Base-by-base conservation (phyloP, 176 grass and related monocot species). In the Eragrostis curvula region DNA sequence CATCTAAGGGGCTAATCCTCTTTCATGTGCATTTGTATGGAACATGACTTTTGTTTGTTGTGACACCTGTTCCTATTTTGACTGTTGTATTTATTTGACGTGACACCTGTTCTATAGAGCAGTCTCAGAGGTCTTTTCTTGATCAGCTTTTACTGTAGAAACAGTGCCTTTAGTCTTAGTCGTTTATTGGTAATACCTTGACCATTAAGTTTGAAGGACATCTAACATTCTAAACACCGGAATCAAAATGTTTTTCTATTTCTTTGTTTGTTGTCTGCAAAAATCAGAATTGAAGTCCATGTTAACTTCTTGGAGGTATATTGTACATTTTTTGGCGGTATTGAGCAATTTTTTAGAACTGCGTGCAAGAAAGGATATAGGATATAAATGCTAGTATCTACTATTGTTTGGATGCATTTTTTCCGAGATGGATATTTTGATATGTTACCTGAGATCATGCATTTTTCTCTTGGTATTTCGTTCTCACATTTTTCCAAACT, bases 21-120 rank as follows among this genome's bases (percentile, higher is more conserved):
- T 83, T 42, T 64, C 79, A 66, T 66, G 50, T 47, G 48, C 62
- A 87, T 59, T 67, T 32, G 42, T 72, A 62, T 43, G 43, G 46
- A 71, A 28, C 52, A 62, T 10, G 16, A 59, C 24, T 64, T 27
- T 41, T 77, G 61, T 65, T 65, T 58, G 44, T 18, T 66, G 53
- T 11, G 66, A 60, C 68, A 60, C 51, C 32, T 36, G 32, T 62
- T 85, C 43, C 60, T 20, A 59, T 10, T 49, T 53, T 59, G 28
- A 76, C 3, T 5, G 23, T 67, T 81, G 64, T 16, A 57, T 75
- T 71, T 59, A 50, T 39, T 43, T 75, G 55, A 63, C 5, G 16
- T 76, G 24, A 47, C 39, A 71, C 18, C 51, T 63, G 43, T 44
- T 14, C 4, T 12, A 66, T 67, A 88, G 43, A 69, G 12, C 32